These are phyloP conservation scores for Colletotrichum cereale DNA, from an alignment of 2,329 filamentous ascomycete species.

Conservation along the genomic window DNA sequence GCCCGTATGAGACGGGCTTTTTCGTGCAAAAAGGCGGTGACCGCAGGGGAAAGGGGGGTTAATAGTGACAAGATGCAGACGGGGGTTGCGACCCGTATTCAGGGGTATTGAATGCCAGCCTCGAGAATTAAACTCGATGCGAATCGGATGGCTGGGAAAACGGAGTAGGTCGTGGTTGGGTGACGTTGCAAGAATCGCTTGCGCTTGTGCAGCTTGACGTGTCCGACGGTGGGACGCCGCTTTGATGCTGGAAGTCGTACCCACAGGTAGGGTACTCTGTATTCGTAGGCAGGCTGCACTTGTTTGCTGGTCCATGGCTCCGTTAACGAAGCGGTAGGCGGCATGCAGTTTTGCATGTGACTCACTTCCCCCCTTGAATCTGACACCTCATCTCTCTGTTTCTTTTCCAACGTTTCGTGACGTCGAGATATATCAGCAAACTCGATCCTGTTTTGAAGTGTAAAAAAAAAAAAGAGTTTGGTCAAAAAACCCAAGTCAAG, in stretches of 20 bases:
- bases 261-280: too few species aligned
- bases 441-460: not conserved
- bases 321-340: slow-evolving; percentile 3
- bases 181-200: slow-evolving; percentile 14
- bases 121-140: not conserved
- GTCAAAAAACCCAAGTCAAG: not conserved
- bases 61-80: not conserved
- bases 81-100: slow-evolving; percentile 4
- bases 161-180: slow-evolving; percentile 12
- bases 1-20: slow-evolving; percentile 1
- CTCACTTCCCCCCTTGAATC: not conserved
- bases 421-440: not conserved
- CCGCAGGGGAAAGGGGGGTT: slow-evolving; percentile 8
- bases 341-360: slow-evolving; percentile 2
- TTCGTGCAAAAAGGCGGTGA: slow-evolving; percentile 18
- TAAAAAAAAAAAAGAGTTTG: not conserved
- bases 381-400: not conserved
- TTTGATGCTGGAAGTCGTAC: slow-evolving; percentile 8
- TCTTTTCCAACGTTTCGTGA: not conserved
- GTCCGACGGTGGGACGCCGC: slow-evolving; percentile 21
- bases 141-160: slow-evolving; percentile 22
- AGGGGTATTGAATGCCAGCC: slow-evolving; percentile 3
- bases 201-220: slow-evolving; percentile 30
- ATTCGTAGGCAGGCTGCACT: slow-evolving; percentile 7
- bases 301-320: slow-evolving; percentile 6